Evolutionary conservation across 1,284 basidiomycete genomes (phyloP).

Genomic region (Leucoagaricus sp.): DNA sequence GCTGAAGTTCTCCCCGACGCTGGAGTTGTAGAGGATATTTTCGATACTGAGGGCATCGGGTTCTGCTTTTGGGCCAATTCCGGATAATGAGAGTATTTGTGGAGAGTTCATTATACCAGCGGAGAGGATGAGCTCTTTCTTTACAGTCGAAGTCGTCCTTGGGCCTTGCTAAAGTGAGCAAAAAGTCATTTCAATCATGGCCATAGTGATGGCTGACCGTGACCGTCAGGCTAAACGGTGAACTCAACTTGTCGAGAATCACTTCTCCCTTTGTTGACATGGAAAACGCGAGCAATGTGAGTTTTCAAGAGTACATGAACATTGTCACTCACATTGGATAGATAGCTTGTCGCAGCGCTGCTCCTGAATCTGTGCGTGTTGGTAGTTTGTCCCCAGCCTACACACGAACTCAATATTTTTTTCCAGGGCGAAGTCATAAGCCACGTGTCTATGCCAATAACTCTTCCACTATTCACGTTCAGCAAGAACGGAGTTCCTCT

Average conservation of each 20-base stretch:
- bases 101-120: slow-evolving; percentile 24
- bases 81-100: slow-evolving; percentile 24
- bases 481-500: slow-evolving; percentile 29
- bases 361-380: slow-evolving; percentile 31
- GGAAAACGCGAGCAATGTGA: slow-evolving; percentile 35
- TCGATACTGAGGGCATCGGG: slow-evolving; percentile 18
- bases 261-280: slow-evolving; percentile 1
- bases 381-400: slow-evolving; percentile 36
- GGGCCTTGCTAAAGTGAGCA: not conserved
- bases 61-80: slow-evolving; percentile 20
- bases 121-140: slow-evolving; percentile 24
- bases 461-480: slow-evolving; percentile 31
- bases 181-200: not conserved
- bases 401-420: slow-evolving; percentile 4
- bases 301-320: slow-evolving; percentile 43
- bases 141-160: slow-evolving; percentile 14
- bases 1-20: slow-evolving; percentile 18
- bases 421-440: not conserved
- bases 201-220: too few species aligned
- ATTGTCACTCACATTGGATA: slow-evolving; percentile 35
- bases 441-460: slow-evolving; percentile 30
- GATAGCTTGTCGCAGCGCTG: slow-evolving; percentile 36
- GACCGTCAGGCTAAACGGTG: slow-evolving; percentile 1
- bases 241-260: slow-evolving; percentile 12
- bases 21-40: slow-evolving; percentile 19